Base-by-base conservation (phyloP, 179 eudicot species). In the Spinacia oleracea region DNA sequence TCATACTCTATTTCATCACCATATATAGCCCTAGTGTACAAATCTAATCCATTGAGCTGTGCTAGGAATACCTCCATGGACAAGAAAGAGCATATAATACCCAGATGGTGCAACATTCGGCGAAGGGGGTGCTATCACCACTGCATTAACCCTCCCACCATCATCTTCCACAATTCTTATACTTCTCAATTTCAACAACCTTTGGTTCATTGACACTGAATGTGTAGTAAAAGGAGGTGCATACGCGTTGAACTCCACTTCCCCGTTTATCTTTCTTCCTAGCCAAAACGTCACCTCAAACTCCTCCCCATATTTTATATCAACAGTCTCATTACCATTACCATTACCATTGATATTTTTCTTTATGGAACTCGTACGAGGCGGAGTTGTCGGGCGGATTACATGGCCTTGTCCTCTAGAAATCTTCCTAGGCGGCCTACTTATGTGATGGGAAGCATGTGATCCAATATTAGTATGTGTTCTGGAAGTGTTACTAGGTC, bases 141-240 rank as follows among this genome's bases (percentile, higher is more conserved):
- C 73, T 9, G 88, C 79, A 0, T 0, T 46, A 4, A 81, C 73
- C 87, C 83, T 69, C 25, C 89, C 87, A 35, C 64, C 80, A 2
- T 76, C 70, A 2, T 69, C 79, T 16, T 78, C 43, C 0, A 50
- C 56, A 21, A 83, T 65, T 0, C 74, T 63, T 3, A 20, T 80
- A n/a, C 80, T 55, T 29, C 79, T 77, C 75, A 90, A 66, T 74
- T 87, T 84, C 6, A 92, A 23, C 87, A 93, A 29, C 50, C 97
- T 90, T 59, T 93, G 98, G 78, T 81, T 89, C 84, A 84, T 86
- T 8, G 95, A 84, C 69, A 84, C 87, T 2, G 97, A 93, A 72
- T 93, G 98, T 0, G 98, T 93, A 0, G 98, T 92, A 78, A 93
- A 93, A 0, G 97, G 92, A 2, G 95, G 97, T 3, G 91, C 65